These are phyloP conservation scores for Kodamaea neixiangensis DNA, from an alignment of 805 yeast genomes.

Conservation along the genomic window DNA sequence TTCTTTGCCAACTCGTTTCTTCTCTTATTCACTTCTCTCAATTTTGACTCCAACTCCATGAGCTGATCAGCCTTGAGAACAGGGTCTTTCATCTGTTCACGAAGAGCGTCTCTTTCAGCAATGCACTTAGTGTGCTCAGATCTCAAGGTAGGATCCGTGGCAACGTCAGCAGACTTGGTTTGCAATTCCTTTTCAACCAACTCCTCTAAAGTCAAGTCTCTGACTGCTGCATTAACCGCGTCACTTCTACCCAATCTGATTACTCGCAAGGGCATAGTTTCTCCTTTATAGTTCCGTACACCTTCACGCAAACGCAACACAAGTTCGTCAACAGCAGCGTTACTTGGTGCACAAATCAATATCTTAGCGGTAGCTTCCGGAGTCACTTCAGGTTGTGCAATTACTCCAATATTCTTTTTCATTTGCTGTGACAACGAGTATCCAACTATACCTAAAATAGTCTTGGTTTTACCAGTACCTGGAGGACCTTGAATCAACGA, in stretches of 20 bases:
- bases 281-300: constrained; percentile 57
- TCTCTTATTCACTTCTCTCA: constrained; percentile 57
- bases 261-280: constrained; percentile 57
- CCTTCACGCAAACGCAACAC: constrained; percentile 81
- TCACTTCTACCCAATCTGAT: constrained; percentile 91
- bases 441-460: constrained; percentile 90
- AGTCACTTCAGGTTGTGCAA: background rate
- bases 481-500: constrained; percentile 98
- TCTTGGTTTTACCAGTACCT: constrained; percentile 94
- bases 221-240: constrained; percentile 78
- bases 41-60: constrained; percentile 47
- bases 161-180: constrained; percentile 28
- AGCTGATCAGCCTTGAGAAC: constrained; percentile 42
- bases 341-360: constrained; percentile 94
- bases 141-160: constrained; percentile 51
- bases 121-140: constrained; percentile 54
- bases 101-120: constrained; percentile 56
- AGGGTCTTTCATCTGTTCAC: constrained; percentile 38
- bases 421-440: constrained; percentile 53
- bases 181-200: constrained; percentile 66
- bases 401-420: constrained; percentile 22
- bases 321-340: constrained; percentile 97
- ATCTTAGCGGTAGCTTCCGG: constrained; percentile 47
- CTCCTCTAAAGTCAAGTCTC: constrained; percentile 83
- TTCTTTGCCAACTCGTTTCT: constrained; percentile 71